These are phyloP conservation scores for Globisporangium acanthophoron DNA, from an alignment of 352 stramenopile species.

Conservation along the genomic window DNA sequence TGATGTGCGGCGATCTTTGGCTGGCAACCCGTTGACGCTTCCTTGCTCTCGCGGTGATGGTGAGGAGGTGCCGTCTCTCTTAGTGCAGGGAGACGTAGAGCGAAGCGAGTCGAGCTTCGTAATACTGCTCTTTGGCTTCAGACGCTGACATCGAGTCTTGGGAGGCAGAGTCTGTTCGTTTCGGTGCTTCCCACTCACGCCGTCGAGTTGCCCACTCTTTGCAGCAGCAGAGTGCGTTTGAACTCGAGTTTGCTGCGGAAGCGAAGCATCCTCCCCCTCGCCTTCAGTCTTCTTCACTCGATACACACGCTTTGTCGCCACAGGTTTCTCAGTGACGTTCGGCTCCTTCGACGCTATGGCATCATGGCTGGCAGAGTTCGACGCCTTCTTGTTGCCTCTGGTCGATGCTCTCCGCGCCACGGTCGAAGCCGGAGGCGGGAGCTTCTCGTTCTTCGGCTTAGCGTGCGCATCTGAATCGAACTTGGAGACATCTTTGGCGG, in stretches of 20 bases:
- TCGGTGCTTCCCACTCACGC: not conserved
- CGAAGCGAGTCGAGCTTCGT: not conserved
- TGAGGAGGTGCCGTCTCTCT: not conserved
- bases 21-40: not conserved
- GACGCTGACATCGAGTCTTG: not conserved
- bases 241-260: no score
- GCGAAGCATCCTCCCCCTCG: not conserved
- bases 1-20: not conserved
- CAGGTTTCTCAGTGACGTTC: not conserved
- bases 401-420: not conserved
- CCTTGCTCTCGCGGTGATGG: not conserved
- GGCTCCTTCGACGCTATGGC: not conserved
- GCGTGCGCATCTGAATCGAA: not conserved
- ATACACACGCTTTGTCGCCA: not conserved
- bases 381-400: not conserved
- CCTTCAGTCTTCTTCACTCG: not conserved
- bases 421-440: no score
- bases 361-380: not conserved
- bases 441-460: not conserved
- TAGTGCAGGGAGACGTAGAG: not conserved
- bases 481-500: not conserved
- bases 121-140: not conserved
- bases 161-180: not conserved
- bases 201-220: not conserved
- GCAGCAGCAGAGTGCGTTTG: not conserved